These are phyloP conservation scores for Aspergillus wentii DNA, from an alignment of 495 filamentous ascomycete genomes.

Conservation along the genomic window DNA sequence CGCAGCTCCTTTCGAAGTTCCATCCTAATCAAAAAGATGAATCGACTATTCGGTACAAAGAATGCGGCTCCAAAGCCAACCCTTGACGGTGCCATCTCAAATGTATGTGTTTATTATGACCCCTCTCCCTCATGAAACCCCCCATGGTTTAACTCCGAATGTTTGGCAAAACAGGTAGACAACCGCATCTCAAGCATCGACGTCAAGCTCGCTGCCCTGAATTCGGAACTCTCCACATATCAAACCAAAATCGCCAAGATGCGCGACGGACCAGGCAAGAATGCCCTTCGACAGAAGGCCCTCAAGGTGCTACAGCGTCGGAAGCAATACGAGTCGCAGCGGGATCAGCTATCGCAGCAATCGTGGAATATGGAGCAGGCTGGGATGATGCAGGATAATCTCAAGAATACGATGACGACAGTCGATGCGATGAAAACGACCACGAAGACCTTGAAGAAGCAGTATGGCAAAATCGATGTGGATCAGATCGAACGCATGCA, in stretches of 20 bases:
- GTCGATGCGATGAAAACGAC: slow-evolving; percentile 96
- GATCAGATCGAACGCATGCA: slow-evolving; percentile 98
- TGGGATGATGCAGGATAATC: slow-evolving; percentile 97
- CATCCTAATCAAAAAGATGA: slow-evolving; percentile 76
- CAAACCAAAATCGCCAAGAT: slow-evolving; percentile 86
- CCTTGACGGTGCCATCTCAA: slow-evolving; percentile 78
- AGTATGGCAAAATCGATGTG: slow-evolving; percentile 95
- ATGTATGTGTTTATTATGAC: slow-evolving; percentile 46
- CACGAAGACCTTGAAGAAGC: slow-evolving; percentile 87
- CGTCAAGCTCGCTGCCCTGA: slow-evolving; percentile 88
- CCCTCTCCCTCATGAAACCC: slow-evolving; percentile 4
- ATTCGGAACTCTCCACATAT: slow-evolving; percentile 84
- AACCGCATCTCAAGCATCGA: slow-evolving; percentile 83
- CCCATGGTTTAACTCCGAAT: slow-evolving; percentile 4
- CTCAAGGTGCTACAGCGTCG: slow-evolving; percentile 94
- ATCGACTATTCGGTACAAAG: slow-evolving; percentile 90
- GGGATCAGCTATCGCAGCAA: slow-evolving; percentile 90
- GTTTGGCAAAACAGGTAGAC: slow-evolving; percentile 57
- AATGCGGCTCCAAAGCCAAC: slow-evolving; percentile 87
- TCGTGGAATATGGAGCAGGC: slow-evolving; percentile 99
- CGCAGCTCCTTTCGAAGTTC: too few species aligned
- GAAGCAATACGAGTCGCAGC: slow-evolving; percentile 91
- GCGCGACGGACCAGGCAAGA: slow-evolving; percentile 94
- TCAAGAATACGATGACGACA: slow-evolving; percentile 98
- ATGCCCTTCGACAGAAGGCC: slow-evolving; percentile 87